Base-by-base conservation (phyloP, 148 eudicot genomes). In the Rhododendron vialii region DNA sequence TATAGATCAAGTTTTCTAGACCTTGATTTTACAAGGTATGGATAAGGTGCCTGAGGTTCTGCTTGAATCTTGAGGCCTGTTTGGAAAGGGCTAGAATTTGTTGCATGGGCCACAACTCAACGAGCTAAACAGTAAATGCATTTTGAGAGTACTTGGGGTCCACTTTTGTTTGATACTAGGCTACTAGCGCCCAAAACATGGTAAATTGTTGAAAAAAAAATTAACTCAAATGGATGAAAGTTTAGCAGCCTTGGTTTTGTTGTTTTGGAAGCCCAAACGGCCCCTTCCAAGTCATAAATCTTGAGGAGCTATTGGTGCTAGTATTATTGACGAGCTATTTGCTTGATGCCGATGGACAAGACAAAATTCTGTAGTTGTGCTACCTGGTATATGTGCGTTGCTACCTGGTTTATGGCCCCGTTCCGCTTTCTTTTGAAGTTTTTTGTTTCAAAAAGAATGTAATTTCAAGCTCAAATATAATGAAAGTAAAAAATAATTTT, bases 41-140 rank as follows among this genome's bases (percentile, higher is more conserved):
- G 76, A 71, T 71, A 71, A 71, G 76, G 38, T 71, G 76, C 38
- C 76, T 71, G 76, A 71, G 76, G 76, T 71, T 28, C 18, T 71
- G 76, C 76, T 14, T 10, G 38, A 71, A 71, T 26, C 36, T 30
- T 69, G 75, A 4, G 75, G 38, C 76, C 76, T 71, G 36, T 30
- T 12, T 71, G 36, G 76, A 71, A 71, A 71, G 76, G 76, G 76
- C 76, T 71, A 30, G 30, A 71, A 28, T 71, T 71, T 38, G 38
- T 28, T 71, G 14, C 14, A 28, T 4, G 76, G 38, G 36, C 76
- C 76, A 71, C 38, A 28, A 30, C 76, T 71, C 71, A 65, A 35
- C 38, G 30, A 30, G 8, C 18, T 69, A 69, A 69, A 17, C 28
- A 71, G 38, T 67, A 71, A 12, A 71, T 12, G 76, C 36, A 4